Conservation (phyloP, 208 protist species). For the Acanthamoeba triangularis region DNA sequence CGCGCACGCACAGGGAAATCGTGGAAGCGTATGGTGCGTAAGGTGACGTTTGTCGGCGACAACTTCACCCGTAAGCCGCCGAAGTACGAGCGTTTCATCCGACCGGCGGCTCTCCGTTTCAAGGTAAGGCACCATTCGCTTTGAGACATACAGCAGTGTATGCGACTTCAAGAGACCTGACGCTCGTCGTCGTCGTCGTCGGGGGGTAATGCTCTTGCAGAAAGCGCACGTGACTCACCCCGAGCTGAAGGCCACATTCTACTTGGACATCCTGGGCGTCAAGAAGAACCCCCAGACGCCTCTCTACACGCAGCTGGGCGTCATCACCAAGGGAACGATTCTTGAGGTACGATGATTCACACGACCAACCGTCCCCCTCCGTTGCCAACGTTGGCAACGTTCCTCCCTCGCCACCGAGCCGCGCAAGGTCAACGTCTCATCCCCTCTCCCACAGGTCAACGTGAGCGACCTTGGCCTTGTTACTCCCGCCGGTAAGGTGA, state of each 20-base stretch:
- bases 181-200: not conserved
- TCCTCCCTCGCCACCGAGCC: too few species aligned
- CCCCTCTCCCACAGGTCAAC: conserved; percentile 94
- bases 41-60: conserved; percentile 99
- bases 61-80: conserved; percentile 99
- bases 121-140: conserved; percentile 67
- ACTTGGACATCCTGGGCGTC: conserved; percentile 99
- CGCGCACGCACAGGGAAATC: conserved; percentile 93
- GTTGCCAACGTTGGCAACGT: too few species aligned
- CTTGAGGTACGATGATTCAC: conserved; percentile 95
- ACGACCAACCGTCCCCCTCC: not conserved
- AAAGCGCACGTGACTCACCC: conserved; percentile 99
- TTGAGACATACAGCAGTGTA: not conserved
- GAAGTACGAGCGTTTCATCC: conserved; percentile 99
- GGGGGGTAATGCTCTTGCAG: not conserved
- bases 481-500: conserved; percentile 99
- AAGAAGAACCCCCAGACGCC: conserved; percentile 99
- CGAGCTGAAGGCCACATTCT: conserved; percentile 99
- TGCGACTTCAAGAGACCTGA: not conserved
- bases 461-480: conserved; percentile 99
- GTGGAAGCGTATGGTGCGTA: conserved; percentile 99
- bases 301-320: conserved; percentile 99
- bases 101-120: conserved; percentile 98
- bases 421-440: too few species aligned
- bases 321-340: conserved; percentile 99